Conservation (phyloP, 148 eudicot species). For the Drosera capensis region DNA sequence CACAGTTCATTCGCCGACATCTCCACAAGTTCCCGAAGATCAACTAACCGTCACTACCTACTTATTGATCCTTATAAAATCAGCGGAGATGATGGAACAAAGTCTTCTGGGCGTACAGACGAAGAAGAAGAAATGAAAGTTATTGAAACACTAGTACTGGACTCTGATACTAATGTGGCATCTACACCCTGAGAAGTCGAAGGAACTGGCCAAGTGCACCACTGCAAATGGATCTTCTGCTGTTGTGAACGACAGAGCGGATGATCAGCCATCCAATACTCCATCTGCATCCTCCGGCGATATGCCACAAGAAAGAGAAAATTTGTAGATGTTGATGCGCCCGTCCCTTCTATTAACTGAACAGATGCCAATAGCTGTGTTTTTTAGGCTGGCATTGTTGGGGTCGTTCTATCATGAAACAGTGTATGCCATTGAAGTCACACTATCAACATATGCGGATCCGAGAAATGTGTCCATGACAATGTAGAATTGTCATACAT, state of each 20-base stretch:
- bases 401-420: not conserved
- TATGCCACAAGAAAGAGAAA: not conserved
- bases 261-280: constrained; percentile 6
- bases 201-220: constrained; percentile 37
- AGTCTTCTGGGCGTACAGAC: constrained; percentile 24
- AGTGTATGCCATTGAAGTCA: not conserved
- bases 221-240: constrained; percentile 25
- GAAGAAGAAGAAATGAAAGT: constrained; percentile 36
- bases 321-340: not conserved
- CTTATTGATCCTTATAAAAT: constrained; percentile 65
- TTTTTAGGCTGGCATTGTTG: not conserved
- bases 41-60: constrained; percentile 44
- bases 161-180: too few relatives aligned
- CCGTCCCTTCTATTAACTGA: too few relatives aligned
- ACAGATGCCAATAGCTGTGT: not conserved
- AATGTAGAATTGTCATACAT: too few relatives aligned
- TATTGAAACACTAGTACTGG: constrained; percentile 9
- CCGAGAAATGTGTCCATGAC: too few relatives aligned
- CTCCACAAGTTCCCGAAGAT: constrained; percentile 24
- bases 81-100: constrained; percentile 67
- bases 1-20: constrained; percentile 18
- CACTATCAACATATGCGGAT: too few relatives aligned
- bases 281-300: not conserved
- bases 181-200: too few relatives aligned
- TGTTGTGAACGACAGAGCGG: constrained; percentile 37